Evolutionary conservation across 768 basidiomycete genomes (phyloP), one percentile per base, ranked within the genome.

Genomic region (Ramaria rubella): DNA sequence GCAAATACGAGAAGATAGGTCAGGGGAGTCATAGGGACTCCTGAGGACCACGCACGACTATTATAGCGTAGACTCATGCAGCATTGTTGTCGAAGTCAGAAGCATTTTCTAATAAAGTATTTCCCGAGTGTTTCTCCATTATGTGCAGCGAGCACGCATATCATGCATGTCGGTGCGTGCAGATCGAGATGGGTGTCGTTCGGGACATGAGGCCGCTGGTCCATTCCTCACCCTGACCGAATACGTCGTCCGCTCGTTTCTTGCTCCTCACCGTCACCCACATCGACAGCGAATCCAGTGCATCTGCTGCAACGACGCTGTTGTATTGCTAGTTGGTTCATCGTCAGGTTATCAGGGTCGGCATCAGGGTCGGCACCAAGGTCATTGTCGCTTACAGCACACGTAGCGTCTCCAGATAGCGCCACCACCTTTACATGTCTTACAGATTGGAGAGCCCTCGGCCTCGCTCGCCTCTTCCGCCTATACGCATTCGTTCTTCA

Each of bases 391-490:
- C n/a, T n/a, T n/a, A n/a, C n/a, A n/a, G n/a, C n/a, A n/a, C n/a
- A n/a, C n/a, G n/a, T n/a, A n/a, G n/a, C n/a, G n/a, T n/a, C n/a
- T n/a, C n/a, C n/a, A n/a, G n/a, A n/a, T n/a, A n/a, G n/a, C n/a
- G n/a, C n/a, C 36, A 12, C 44, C 12, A 21, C 44, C 59, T 59
- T 83, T 85, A 81, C 55, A 73, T 74, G 59, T 72, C 82, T 26
- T 82, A 80, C 15, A 85, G 87, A 72, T 78, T 78, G 60, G 79
- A 87, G 68, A 74, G 81, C 0, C 78, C 85, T 33, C 81, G 83
- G 36, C 73, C 83, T 21, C 79, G 82, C 45, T 84, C 83, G 14
- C 75, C 82, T 5, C 83, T 85, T 9, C 69, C 87, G 57, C 79
- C 79, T 57, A 77, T 81, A 55, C 74, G 78, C 64, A 72, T 72